Evolutionary conservation across 2,329 filamentous ascomycete species (phyloP).

Genomic region (Rhytidhysteron rufulum): DNA sequence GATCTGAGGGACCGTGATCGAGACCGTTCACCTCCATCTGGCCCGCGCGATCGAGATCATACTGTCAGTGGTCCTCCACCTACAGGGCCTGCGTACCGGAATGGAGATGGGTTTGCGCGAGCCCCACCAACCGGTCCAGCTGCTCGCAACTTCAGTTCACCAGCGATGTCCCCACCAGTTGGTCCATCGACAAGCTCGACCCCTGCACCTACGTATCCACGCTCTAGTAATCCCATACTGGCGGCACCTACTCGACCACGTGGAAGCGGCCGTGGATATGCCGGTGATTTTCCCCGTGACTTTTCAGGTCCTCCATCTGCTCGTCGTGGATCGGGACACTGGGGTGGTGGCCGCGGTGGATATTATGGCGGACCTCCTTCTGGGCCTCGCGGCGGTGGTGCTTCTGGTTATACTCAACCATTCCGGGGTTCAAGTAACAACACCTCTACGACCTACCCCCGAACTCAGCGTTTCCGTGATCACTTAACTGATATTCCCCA

Average conservation of each 20-base stretch:
- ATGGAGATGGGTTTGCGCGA: conserved; percentile 32
- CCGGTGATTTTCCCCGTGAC: conserved; percentile 34
- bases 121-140: conserved; percentile 38
- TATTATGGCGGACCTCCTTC: conserved; percentile 17
- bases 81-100: conserved; percentile 34
- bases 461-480: conserved; percentile 44
- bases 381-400: conserved; percentile 19
- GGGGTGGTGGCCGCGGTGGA: conserved; percentile 23
- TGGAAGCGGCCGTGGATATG: conserved; percentile 39
- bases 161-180: conserved; percentile 37
- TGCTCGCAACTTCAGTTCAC: conserved; percentile 31
- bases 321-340: conserved; percentile 30
- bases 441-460: conserved; percentile 44
- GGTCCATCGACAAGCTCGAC: conserved; percentile 30
- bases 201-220: conserved; percentile 29
- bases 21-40: conserved; percentile 28
- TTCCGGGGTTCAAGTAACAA: conserved; percentile 42
- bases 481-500: conserved; percentile 43
- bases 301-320: conserved; percentile 25
- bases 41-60: conserved; percentile 24
- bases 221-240: conserved; percentile 33
- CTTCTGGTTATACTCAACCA: conserved; percentile 28
- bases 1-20: conserved; percentile 26
- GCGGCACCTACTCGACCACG: conserved; percentile 38
- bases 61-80: conserved; percentile 31